phyloP scores from a whole-genome alignment of 2,329 filamentous ascomycete genomes.

The Eutypa lata region DNA sequence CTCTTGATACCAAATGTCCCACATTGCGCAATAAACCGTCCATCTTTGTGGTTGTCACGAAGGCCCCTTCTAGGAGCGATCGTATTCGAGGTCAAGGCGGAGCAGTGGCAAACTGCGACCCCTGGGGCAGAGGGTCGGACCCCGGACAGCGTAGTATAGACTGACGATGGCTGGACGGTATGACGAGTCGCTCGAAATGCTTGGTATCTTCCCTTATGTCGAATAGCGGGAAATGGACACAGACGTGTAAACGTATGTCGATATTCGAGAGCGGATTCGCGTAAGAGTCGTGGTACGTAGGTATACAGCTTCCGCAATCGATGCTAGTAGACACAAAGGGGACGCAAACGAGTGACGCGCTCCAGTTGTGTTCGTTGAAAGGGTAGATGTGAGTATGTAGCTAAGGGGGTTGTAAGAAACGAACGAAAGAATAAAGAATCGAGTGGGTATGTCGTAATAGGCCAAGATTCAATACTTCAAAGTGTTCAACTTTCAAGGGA shows the following conservation, averaged over 20 bases:
- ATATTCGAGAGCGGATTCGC: neutral
- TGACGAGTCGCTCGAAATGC: neutral
- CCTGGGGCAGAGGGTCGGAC: neutral
- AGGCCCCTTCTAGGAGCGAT: neutral
- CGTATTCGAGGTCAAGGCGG: neutral
- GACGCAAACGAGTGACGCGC: slow-evolving; percentile 13
- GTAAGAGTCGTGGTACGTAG: neutral
- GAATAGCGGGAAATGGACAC: neutral
- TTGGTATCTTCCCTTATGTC: neutral
- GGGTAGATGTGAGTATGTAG: slow-evolving; percentile 2
- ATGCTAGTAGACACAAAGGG: slow-evolving; percentile 11
- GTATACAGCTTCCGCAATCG: neutral
- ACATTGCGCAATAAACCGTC: slow-evolving; percentile 10
- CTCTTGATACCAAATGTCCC: slow-evolving; percentile 10
- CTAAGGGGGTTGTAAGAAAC: neutral
- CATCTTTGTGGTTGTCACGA: slow-evolving; percentile 9
- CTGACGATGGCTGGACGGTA: neutral
- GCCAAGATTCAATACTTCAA: neutral
- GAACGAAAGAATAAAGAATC: neutral
- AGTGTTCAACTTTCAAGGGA: neutral
- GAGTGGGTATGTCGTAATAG: neutral
- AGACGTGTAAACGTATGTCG: neutral
- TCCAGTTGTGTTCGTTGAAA: slow-evolving; percentile 3
- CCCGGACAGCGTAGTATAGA: neutral
- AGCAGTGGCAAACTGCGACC: neutral